These are phyloP conservation scores for Termitomyces sp. DNA, from an alignment of 768 basidiomycete species.

Conservation along the genomic window DNA sequence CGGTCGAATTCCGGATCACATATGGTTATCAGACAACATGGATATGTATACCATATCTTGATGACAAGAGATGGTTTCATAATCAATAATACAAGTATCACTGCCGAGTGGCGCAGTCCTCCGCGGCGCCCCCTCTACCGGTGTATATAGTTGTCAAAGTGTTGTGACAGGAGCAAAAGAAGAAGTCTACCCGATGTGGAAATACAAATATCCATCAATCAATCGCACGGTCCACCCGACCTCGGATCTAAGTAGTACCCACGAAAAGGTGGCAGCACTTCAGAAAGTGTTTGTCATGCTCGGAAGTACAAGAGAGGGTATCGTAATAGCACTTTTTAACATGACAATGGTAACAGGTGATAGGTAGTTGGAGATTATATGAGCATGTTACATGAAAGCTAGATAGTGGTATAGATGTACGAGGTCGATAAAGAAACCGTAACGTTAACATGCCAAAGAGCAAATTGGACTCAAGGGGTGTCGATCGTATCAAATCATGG, in stretches of 20 bases:
- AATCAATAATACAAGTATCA: too few relatives aligned
- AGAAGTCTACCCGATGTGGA: too few relatives aligned
- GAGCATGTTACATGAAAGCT: constrained; percentile 17
- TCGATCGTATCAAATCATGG: constrained; percentile 5
- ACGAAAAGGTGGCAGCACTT: too few relatives aligned
- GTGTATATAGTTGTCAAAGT: neutral
- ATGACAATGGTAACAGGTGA: neutral
- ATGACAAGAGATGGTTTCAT: neutral
- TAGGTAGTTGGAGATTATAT: constrained; percentile 13
- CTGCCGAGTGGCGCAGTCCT: neutral
- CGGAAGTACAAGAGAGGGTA: constrained; percentile 3
- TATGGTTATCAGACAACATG: too few relatives aligned
- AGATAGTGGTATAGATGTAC: constrained; percentile 11
- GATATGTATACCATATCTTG: neutral
- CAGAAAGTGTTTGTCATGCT: neutral
- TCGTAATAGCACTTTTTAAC: constrained; percentile 10
- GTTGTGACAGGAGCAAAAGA: neutral
- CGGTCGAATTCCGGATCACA: neutral
- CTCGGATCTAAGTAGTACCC: too few relatives aligned
- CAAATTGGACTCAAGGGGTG: neutral
- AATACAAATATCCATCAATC: too few relatives aligned
- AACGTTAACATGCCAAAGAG: neutral
- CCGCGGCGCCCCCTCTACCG: neutral
- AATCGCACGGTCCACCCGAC: too few relatives aligned
- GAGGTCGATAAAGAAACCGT: neutral